Conservation (phyloP, 2,329 filamentous ascomycete species). For the Bipolaris bicolor region DNA sequence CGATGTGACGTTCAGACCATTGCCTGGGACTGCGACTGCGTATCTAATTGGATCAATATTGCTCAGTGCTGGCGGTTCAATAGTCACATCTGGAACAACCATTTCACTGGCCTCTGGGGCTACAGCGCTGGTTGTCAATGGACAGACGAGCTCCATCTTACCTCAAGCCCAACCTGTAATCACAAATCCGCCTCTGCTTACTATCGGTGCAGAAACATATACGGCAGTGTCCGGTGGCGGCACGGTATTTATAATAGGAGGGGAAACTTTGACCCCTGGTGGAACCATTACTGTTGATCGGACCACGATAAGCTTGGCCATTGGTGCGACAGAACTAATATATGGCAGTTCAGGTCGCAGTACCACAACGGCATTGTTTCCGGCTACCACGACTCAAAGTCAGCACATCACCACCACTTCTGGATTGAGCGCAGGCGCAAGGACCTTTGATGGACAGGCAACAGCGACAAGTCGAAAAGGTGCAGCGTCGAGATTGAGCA, state of each 20-base stretch:
- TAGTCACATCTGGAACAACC: conserved; percentile 35
- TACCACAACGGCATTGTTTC: conserved; percentile 47
- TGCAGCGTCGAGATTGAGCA: neutral
- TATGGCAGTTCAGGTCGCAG: conserved; percentile 43
- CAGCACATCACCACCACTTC: conserved; percentile 13
- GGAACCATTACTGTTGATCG: conserved; percentile 42
- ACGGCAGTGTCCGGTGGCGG: conserved; percentile 34
- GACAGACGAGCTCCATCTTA: conserved; percentile 38
- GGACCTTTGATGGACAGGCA: conserved; percentile 16
- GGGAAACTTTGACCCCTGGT: conserved; percentile 49
- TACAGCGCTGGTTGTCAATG: conserved; percentile 42
- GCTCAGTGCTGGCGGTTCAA: conserved; percentile 49
- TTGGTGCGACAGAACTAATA: conserved; percentile 46
- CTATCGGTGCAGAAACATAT: conserved; percentile 40
- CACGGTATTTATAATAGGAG: conserved; percentile 47
- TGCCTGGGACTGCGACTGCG: conserved; percentile 40
- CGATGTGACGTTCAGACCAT: conserved; percentile 33
- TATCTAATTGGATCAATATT: conserved; percentile 48
- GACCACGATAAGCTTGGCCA: conserved; percentile 43
- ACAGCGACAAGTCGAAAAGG: conserved; percentile 15
- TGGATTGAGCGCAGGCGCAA: conserved; percentile 25
- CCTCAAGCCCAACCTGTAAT: conserved; percentile 25
- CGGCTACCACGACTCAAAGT: conserved; percentile 43
- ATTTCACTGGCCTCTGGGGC: conserved; percentile 41
- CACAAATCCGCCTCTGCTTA: conserved; percentile 41